These are phyloP conservation scores for Xeromyces bisporus DNA, from an alignment of 495 filamentous ascomycete species.

Conservation along the genomic window DNA sequence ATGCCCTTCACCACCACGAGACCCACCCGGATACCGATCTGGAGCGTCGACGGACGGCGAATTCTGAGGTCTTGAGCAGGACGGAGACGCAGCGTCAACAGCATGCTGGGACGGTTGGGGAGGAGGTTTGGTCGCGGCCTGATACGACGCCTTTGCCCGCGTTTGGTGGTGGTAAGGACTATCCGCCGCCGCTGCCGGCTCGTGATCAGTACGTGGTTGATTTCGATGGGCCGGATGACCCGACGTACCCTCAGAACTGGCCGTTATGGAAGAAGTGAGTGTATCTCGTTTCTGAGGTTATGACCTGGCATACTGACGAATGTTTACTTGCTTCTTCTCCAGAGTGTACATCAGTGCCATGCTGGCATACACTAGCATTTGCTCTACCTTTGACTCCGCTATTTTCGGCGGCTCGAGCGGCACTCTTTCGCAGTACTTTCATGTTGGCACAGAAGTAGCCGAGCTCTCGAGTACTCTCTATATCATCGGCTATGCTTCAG, in stretches of 20 bases:
- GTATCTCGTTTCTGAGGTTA: slow-evolving; percentile 5
- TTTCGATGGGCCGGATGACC: slow-evolving; percentile 65
- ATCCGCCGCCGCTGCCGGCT: slow-evolving; percentile 53
- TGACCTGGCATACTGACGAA: not conserved
- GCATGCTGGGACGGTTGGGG: slow-evolving; percentile 60
- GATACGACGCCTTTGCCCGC: slow-evolving; percentile 39
- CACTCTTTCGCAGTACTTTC: slow-evolving; percentile 30
- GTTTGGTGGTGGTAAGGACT: slow-evolving; percentile 61
- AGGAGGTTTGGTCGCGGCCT: slow-evolving; percentile 30
- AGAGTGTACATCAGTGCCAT: slow-evolving; percentile 51
- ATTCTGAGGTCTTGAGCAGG: slow-evolving; percentile 51
- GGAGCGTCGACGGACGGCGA: slow-evolving; percentile 60
- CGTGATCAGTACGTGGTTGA: slow-evolving; percentile 78
- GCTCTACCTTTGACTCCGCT: slow-evolving; percentile 47
- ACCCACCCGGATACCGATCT: slow-evolving; percentile 41
- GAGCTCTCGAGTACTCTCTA: slow-evolving; percentile 42
- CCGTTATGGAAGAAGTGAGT: slow-evolving; percentile 55
- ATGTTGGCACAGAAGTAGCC: slow-evolving; percentile 37
- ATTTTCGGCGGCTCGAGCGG: slow-evolving; percentile 38
- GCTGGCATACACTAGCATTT: slow-evolving; percentile 62
- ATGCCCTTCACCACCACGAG: too few relatives aligned
- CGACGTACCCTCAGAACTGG: slow-evolving; percentile 76
- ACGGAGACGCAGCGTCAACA: slow-evolving; percentile 61
- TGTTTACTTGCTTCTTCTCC: not conserved
- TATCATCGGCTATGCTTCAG: slow-evolving; percentile 43